Percentiles rank a stretch among this genome's conserved stretches.
phyloP scores from a whole-genome alignment of 2,329 filamentous ascomycete genomes.

The Sclerotinia minor region DNA sequence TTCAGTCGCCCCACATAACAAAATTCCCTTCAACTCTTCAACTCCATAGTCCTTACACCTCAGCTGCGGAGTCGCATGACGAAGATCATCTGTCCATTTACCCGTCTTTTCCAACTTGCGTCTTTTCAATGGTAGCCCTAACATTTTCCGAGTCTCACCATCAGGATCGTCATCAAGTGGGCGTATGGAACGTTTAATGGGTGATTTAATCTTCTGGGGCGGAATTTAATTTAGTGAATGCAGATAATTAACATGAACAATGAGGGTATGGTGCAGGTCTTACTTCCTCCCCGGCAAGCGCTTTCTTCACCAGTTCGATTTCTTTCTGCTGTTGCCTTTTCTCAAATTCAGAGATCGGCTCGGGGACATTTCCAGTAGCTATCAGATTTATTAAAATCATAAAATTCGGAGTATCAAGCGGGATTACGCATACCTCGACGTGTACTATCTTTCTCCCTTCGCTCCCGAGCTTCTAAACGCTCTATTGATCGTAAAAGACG shows the following conservation, averaged over 20 bases:
- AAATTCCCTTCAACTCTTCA: conserved; percentile 6
- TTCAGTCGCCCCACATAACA: conserved; percentile 4
- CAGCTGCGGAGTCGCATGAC: not conserved
- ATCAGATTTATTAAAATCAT: not conserved
- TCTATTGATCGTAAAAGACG: conserved; percentile 22
- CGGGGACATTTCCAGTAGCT: conserved; percentile 24
- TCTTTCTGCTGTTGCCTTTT: conserved; percentile 23
- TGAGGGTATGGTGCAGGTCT: not conserved
- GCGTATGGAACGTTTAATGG: not conserved
- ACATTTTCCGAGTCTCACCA: conserved; percentile 20
- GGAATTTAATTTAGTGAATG: not conserved
- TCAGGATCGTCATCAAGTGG: conserved; percentile 12
- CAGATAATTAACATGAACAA: not conserved
- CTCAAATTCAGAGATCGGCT: conserved; percentile 26
- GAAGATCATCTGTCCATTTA: conserved; percentile 10
- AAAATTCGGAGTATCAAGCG: not conserved
- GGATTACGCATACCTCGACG: conserved; percentile 22
- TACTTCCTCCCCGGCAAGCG: conserved; percentile 21
- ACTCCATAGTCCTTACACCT: not conserved
- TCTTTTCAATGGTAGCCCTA: conserved; percentile 16
- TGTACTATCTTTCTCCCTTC: conserved; percentile 12
- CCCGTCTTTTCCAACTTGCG: conserved; percentile 18
- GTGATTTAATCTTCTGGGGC: not conserved
- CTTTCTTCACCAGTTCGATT: conserved; percentile 22
- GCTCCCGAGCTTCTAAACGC: conserved; percentile 22